Percentiles rank a stretch among this genome's conserved stretches.
phyloP scores from a whole-genome alignment of 495 filamentous ascomycete genomes.

The Astrothelium macrocarpum region DNA sequence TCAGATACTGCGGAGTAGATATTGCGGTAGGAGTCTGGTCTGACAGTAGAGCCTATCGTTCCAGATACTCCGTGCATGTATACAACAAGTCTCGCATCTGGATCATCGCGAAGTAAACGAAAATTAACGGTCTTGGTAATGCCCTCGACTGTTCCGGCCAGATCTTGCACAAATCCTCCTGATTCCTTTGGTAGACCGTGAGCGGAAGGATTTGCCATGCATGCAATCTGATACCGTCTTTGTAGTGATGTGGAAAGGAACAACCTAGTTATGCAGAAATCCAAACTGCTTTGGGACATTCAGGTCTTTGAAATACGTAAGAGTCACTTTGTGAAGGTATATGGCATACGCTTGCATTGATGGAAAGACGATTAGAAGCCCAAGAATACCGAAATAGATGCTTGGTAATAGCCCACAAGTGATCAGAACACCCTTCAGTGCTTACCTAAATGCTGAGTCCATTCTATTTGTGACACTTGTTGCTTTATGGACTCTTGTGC shows the following conservation, averaged over 20 bases:
- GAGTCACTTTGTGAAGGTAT: conserved; percentile 38
- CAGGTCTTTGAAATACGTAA: conserved; percentile 43
- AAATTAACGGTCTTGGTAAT: conserved; percentile 48
- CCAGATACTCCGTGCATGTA: conserved; percentile 49
- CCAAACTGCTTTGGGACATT: conserved; percentile 41
- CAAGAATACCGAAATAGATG: neutral
- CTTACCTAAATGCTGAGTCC: too few relatives aligned
- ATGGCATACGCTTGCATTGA: conserved; percentile 41
- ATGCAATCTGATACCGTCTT: conserved; percentile 48
- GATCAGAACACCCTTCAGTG: too few relatives aligned
- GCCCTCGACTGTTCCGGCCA: conserved; percentile 41
- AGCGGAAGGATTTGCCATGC: conserved; percentile 66
- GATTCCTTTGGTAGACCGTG: conserved; percentile 50
- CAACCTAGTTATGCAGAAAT: conserved; percentile 54
- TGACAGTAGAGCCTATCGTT: conserved; percentile 53
- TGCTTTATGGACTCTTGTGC: too few relatives aligned
- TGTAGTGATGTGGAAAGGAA: conserved; percentile 53
- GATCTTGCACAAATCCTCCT: conserved; percentile 42
- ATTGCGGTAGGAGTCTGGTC: conserved; percentile 53
- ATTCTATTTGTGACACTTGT: too few relatives aligned
- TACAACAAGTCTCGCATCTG: conserved; percentile 49
- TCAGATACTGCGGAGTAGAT: conserved; percentile 47
- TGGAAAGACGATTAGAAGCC: conserved; percentile 4
- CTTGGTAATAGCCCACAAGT: too few relatives aligned
- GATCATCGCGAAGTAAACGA: conserved; percentile 52